Base-by-base conservation (phyloP, 306 rosid species). In the Dalbergia cultrata region DNA sequence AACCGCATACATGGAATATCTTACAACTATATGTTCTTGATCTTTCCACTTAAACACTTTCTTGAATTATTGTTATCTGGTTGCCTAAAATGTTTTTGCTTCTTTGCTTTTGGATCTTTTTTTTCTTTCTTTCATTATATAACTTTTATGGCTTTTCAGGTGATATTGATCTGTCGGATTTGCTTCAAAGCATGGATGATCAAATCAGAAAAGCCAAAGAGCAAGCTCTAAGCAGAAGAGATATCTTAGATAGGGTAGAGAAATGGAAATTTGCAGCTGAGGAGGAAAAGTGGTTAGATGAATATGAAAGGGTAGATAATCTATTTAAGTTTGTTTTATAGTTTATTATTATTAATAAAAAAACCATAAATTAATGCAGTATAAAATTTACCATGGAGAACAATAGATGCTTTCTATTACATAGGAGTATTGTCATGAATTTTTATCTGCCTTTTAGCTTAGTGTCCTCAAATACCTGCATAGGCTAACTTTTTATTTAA, bases 241-340 rank as follows among this genome's bases (percentile, higher is more conserved):
- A 95, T 78, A 95, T 95, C 79, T 79, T 95, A 90, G 98, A 95
- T 75, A 92, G 84, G 88, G 89, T 89, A 72, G 97, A 91, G 83
- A 95, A 92, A 82, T 92, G 97, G 95, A 90, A 85, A 79, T 85
- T 90, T 70, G 91, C 97, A 13, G 89, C 85, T 50, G 94, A 92
- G 85, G 97, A 95, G 91, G 98, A 95, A 82, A 95, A 90, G 76
- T 95, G 98, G 98, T 88, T 95, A 69, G 97, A 91, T 74, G 97
- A 92, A 78, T 95, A 92, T 65, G 98, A 95, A 91, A 95, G 87
- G 97, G 98, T 95, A 87, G 52, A 72, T 9, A 16, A 10, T 56
- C 26, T 49, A 57, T 26, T 69, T 22, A 41, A 60, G 53, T 62
- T 63, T 73, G 6, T 69, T 66, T 54, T 16, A 14, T 57, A 26